phyloP scores from a whole-genome alignment of 768 basidiomycete species.

The Hypholoma sublateritium region DNA sequence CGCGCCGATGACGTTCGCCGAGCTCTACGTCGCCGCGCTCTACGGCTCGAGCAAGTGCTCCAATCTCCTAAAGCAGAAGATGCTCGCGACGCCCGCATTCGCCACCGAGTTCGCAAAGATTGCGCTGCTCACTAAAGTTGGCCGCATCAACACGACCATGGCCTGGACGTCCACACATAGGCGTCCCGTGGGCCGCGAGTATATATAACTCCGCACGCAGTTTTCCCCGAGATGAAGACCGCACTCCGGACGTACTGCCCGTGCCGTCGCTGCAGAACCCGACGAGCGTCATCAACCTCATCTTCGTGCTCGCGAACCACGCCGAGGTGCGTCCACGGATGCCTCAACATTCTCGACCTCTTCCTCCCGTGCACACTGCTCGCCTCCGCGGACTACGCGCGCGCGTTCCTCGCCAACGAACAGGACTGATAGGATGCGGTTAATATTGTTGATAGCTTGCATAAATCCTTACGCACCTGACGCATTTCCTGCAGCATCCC shows the following conservation, averaged over 20 bases:
- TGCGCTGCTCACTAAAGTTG: conserved; percentile 84
- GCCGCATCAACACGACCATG: conserved; percentile 91
- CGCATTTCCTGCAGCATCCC: conserved; percentile 59
- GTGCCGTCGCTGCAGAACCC: conserved; percentile 88
- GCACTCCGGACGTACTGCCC: conserved; percentile 87
- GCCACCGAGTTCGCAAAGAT: conserved; percentile 81
- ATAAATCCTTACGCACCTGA: conserved; percentile 49
- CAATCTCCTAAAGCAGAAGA: conserved; percentile 85
- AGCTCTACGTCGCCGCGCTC: conserved; percentile 81
- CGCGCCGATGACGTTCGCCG: conserved; percentile 67
- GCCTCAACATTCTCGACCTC: conserved; percentile 77
- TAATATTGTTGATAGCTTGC: background rate
- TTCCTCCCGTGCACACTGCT: conserved; percentile 73
- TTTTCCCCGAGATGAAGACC: conserved; percentile 94
- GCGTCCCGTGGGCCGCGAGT: too few relatives aligned
- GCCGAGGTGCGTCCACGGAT: conserved; percentile 66
- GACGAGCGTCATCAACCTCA: conserved; percentile 82
- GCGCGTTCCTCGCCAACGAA: conserved; percentile 82
- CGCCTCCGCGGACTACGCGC: conserved; percentile 70
- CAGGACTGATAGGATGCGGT: conserved; percentile 42
- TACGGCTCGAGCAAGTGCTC: conserved; percentile 83
- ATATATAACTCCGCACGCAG: conserved; percentile 38
- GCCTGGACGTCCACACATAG: conserved; percentile 54
- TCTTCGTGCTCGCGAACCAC: conserved; percentile 82
- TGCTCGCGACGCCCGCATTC: conserved; percentile 79